Conservation (phyloP, 441 rosid genomes). For the Melastoma candidum region DNA sequence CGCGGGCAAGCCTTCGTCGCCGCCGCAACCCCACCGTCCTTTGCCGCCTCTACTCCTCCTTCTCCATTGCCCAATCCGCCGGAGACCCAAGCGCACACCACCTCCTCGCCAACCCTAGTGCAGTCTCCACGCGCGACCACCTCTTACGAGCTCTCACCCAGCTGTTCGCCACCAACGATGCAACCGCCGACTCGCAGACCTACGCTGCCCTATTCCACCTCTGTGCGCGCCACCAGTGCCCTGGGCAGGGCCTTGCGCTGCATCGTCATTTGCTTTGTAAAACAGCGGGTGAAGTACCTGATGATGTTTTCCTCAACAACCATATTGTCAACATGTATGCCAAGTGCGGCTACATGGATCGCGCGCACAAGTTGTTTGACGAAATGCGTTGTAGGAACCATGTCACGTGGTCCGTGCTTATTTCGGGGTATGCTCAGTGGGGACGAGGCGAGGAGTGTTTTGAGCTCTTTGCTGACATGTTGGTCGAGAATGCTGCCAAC, state of each 20-base stretch:
- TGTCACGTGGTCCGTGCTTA: slow-evolving; percentile 64
- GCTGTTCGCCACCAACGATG: slow-evolving; percentile 20
- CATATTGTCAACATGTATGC: slow-evolving; percentile 48
- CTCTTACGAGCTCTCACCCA: slow-evolving; percentile 35
- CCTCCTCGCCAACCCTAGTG: slow-evolving; percentile 20
- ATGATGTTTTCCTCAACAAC: slow-evolving; percentile 35
- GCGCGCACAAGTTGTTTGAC: slow-evolving; percentile 45
- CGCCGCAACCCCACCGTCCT: too few relatives aligned
- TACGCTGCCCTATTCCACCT: slow-evolving; percentile 54
- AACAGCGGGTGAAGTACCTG: slow-evolving; percentile 1
- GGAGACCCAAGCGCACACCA: slow-evolving; percentile 1
- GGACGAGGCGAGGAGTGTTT: slow-evolving; percentile 37
- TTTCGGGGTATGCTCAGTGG: slow-evolving; percentile 52
- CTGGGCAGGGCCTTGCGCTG: slow-evolving; percentile 35
- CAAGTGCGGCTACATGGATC: slow-evolving; percentile 36
- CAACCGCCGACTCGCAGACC: slow-evolving; percentile 27
- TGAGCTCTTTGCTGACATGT: slow-evolving; percentile 42
- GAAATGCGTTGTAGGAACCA: slow-evolving; percentile 51
- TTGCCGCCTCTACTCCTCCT: too few relatives aligned
- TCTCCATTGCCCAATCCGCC: too few relatives aligned
- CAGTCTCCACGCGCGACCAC: slow-evolving; percentile 26
- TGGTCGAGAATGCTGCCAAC: slow-evolving; percentile 42
- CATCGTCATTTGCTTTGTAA: slow-evolving; percentile 45
- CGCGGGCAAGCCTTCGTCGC: too few relatives aligned
- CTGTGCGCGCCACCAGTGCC: slow-evolving; percentile 46